Evolutionary conservation across 768 basidiomycete genomes (phyloP).

Genomic region (Myochromella boudieri): DNA sequence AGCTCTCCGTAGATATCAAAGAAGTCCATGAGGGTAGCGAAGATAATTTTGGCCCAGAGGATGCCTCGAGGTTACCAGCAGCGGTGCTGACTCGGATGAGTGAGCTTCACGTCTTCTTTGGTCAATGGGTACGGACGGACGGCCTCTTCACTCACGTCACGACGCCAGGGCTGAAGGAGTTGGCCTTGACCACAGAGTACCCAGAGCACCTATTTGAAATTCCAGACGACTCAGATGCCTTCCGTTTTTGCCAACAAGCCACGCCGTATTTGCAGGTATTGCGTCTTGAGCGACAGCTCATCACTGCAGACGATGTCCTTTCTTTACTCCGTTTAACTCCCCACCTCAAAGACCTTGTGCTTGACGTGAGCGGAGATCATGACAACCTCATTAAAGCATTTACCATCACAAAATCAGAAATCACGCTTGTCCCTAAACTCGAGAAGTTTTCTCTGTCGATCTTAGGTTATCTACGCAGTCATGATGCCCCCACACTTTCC

Average conservation of each 20-base stretch:
- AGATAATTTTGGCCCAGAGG: too few species aligned
- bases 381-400: neutral
- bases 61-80: too few species aligned
- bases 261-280: neutral
- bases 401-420: neutral
- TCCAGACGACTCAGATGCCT: too few species aligned
- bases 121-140: too few species aligned
- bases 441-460: neutral
- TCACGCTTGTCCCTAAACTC: neutral
- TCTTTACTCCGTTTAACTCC: neutral
- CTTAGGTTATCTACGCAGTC: neutral
- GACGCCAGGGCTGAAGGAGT: too few species aligned
- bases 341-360: neutral
- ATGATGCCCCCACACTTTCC: neutral
- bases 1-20: too few species aligned
- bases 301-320: neutral
- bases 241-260: neutral
- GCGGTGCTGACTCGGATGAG: too few species aligned
- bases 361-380: neutral
- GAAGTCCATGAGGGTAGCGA: too few species aligned
- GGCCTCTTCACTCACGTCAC: too few species aligned
- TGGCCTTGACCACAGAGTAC: too few species aligned
- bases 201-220: too few species aligned
- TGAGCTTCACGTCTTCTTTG: too few species aligned
- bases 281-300: neutral